Conservation (phyloP, 805 yeast genomes). For the Lipomyces starkeyi region DNA sequence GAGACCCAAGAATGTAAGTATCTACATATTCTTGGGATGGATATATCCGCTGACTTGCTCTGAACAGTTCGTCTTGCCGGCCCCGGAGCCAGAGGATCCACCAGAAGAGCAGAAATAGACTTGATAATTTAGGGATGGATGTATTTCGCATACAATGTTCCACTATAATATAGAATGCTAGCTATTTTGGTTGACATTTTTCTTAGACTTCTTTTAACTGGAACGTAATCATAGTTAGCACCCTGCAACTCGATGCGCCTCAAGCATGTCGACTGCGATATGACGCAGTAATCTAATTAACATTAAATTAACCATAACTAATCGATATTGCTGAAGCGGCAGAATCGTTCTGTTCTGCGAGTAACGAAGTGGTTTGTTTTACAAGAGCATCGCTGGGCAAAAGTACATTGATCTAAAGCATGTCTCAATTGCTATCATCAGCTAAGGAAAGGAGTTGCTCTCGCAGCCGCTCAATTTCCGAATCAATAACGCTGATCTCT, state of each 20-base stretch:
- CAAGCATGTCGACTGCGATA: not conserved
- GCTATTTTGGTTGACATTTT: not conserved
- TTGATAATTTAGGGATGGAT: not conserved
- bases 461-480: not conserved
- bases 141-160: not conserved
- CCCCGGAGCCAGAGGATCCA: conserved; percentile 75
- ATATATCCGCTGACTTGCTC: not conserved
- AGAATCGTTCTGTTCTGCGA: not conserved
- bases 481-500: conserved; percentile 2
- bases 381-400: not conserved
- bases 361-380: too few relatives aligned
- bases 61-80: conserved; percentile 73
- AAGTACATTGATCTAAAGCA: too few relatives aligned
- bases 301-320: too few relatives aligned
- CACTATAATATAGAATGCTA: not conserved
- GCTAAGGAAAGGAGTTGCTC: not conserved
- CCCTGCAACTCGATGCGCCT: not conserved
- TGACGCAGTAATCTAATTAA: not conserved
- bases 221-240: not conserved
- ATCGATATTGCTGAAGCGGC: not conserved
- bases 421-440: not conserved
- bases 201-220: not conserved
- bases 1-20: conserved; percentile 62
- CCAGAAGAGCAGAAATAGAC: conserved; percentile 51
- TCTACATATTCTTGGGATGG: not conserved